Evolutionary conservation across 495 filamentous ascomycete species (phyloP).

Genomic region (Trichoderma gamsii): DNA sequence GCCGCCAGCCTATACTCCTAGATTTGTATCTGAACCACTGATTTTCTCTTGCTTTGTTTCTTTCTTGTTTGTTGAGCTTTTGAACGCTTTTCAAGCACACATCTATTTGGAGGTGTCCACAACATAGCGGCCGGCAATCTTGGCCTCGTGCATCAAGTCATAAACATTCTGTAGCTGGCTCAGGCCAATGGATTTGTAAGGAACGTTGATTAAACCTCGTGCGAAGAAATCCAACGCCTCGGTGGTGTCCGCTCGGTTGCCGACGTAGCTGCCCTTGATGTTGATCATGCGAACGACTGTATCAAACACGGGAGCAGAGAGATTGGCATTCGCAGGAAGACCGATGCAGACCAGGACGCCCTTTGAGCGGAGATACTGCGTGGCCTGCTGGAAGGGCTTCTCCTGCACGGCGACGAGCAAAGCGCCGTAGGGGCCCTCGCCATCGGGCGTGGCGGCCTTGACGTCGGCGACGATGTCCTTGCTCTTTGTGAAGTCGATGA

Average conservation of each 20-base stretch:
- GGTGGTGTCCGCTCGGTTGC: slow-evolving; percentile 74
- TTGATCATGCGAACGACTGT: slow-evolving; percentile 80
- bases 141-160: slow-evolving; percentile 63
- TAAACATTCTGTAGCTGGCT: slow-evolving; percentile 72
- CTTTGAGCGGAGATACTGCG: slow-evolving; percentile 69
- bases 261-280: slow-evolving; percentile 91
- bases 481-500: slow-evolving; percentile 69
- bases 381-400: slow-evolving; percentile 90
- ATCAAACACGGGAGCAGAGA: slow-evolving; percentile 78
- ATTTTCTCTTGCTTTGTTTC: neutral
- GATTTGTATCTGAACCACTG: neutral
- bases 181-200: slow-evolving; percentile 76
- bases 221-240: slow-evolving; percentile 87
- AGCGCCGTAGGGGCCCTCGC: slow-evolving; percentile 81
- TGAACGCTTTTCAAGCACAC: neutral
- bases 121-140: slow-evolving; percentile 86
- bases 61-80: neutral
- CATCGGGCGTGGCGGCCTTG: slow-evolving; percentile 66
- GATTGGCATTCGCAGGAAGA: slow-evolving; percentile 68
- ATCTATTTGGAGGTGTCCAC: slow-evolving; percentile 57
- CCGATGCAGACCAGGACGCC: slow-evolving; percentile 82
- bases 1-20: neutral
- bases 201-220: slow-evolving; percentile 75
- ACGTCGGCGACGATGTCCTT: slow-evolving; percentile 78
- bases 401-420: slow-evolving; percentile 78